These are phyloP conservation scores for Colletotrichum tropicale DNA, from an alignment of 2,329 filamentous ascomycete genomes.

Conservation along the genomic window DNA sequence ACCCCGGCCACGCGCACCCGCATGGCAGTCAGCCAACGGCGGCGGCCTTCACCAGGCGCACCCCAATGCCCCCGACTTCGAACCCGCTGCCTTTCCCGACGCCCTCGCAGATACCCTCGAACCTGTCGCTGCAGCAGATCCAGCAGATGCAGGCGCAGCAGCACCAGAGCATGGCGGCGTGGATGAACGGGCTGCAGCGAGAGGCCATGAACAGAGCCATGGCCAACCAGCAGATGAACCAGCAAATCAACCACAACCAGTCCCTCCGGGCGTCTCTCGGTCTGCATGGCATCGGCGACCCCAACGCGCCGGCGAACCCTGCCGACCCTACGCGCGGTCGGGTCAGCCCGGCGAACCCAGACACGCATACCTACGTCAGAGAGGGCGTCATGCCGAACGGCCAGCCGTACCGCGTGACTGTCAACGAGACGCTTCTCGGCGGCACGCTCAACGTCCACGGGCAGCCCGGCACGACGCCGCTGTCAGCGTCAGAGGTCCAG, in stretches of 20 bases:
- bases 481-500: slow-evolving; percentile 49
- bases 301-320: slow-evolving; percentile 22
- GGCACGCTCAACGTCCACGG: slow-evolving; percentile 2
- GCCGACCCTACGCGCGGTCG: slow-evolving; percentile 26
- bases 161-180: slow-evolving; percentile 47
- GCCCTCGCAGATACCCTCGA: slow-evolving; percentile 28
- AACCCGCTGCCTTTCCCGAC: slow-evolving; percentile 34
- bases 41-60: slow-evolving; percentile 29
- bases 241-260: slow-evolving; percentile 50
- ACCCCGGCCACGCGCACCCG: slow-evolving; percentile 21
- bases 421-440: slow-evolving; percentile 19
- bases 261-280: slow-evolving; percentile 43
- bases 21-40: slow-evolving; percentile 32
- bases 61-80: slow-evolving; percentile 29
- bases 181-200: slow-evolving; percentile 51
- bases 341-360: slow-evolving; percentile 30
- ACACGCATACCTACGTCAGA: slow-evolving; percentile 16
- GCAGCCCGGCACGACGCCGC: slow-evolving; percentile 8
- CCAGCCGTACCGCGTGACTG: slow-evolving; percentile 22
- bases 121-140: slow-evolving; percentile 19
- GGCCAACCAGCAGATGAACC: slow-evolving; percentile 46
- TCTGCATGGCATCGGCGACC: slow-evolving; percentile 44
- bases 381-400: slow-evolving; percentile 20
- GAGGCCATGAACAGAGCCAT: slow-evolving; percentile 47
- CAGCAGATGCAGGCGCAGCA: slow-evolving; percentile 31